Percentiles rank a stretch among this genome's conserved stretches.
These are phyloP conservation scores for Chlamydomonas sp. DNA, from an alignment of 139 green algal species.

Conservation along the genomic window DNA sequence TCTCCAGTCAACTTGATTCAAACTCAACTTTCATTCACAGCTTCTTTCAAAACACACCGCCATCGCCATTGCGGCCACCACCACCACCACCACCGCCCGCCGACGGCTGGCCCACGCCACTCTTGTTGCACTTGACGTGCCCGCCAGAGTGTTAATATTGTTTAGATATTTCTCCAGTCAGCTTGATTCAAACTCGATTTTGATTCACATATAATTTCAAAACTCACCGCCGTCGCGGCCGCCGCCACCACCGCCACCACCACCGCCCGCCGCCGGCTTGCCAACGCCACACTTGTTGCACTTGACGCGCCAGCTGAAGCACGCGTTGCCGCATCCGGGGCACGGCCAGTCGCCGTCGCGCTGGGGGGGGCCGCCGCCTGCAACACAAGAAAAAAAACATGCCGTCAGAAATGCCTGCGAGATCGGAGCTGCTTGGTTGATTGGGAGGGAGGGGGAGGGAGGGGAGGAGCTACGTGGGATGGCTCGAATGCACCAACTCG, in stretches of 20 bases:
- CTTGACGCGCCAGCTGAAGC: conserved; percentile 52
- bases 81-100: conserved; percentile 19
- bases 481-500: too few species aligned
- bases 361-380: too few species aligned
- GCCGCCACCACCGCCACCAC: conserved; percentile 10
- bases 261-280: conserved; percentile 28
- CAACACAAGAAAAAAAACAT: too few species aligned
- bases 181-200: neutral
- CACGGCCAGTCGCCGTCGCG: too few species aligned
- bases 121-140: conserved; percentile 61
- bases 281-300: conserved; percentile 60
- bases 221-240: neutral
- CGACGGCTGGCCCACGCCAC: conserved; percentile 31
- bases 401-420: too few species aligned
- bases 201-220: neutral
- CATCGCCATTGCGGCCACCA: neutral
- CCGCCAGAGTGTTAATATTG: conserved; percentile 42
- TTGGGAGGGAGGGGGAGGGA: too few species aligned
- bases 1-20: neutral
- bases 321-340: conserved; percentile 62
- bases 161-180: neutral
- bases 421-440: too few species aligned
- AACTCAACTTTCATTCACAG: neutral
- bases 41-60: neutral
- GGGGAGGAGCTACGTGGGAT: too few species aligned